Evolutionary conservation across 202 grass and related monocot species (phyloP), one percentile per base, ranked within the genome.

Genomic region (Schoenoplectus triqueter): DNA sequence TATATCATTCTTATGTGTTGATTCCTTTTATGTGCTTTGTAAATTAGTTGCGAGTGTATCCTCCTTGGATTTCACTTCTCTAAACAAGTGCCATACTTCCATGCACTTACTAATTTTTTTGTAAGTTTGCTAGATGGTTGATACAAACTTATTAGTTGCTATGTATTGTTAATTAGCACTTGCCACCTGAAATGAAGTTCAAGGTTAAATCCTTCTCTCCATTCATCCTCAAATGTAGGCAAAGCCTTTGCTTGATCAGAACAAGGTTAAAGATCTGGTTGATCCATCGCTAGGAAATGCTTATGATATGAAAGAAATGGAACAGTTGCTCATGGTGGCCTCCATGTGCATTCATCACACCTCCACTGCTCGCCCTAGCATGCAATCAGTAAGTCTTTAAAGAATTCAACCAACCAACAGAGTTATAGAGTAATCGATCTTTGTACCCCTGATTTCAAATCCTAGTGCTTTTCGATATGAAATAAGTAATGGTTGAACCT

Each of bases 261-360:
- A 96, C 87, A 92, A 91, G 45, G 84, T 90, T 51, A 91, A 88
- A 71, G 93, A 92, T 22, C 91, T 99, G 2, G 89, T 91, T 21
- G 97, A 99, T 69, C 91, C 92, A 42, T 87, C 86, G 81, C 85
- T 96, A 7, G 90, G 68, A 13, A 87, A 71, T 50, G 84, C 89
- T 20, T 99, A 92, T 90, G 90, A 96, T 66, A 48, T 60, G 8
- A 86, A 96, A 80, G 93, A 99, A 81, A 80, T 94, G 89, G 84
- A 81, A 10, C 63, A 85, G n/a, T 78, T 62, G 48, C 74, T 96
- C 45, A 88, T 88, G 59, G 97, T 99, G n/a, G 97, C 97, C 40
- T 94, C 97, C 22, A 89, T 94, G 89, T 99, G 97, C 87, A 99
- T 99, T 81, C 91, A 94, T 82, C 97, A 92, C 86, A 85, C 90